Conservation (phyloP, 306 rosid species). For the apple (Malus domestica) region ASM211411v1 NC_041796.1:7537501-7538000, state of each 20-base stretch:
- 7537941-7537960: neutral
- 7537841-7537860: neutral
- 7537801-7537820: neutral
- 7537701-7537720: conserved; percentile 57
- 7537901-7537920: neutral
- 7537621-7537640: conserved; percentile 35
- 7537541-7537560: conserved; percentile 57
- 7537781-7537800: neutral
- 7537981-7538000: neutral
- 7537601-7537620: conserved; percentile 78
- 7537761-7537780: conserved; percentile 43
- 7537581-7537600: conserved; percentile 47
- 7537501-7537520: conserved; percentile 49
- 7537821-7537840: neutral
- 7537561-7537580: conserved; percentile 71
- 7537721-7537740: conserved; percentile 63
- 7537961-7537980: neutral
- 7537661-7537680: neutral
- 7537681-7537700: conserved; percentile 7
- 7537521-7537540: conserved; percentile 55
- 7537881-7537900: neutral
- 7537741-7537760: conserved; percentile 73
- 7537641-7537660: neutral
- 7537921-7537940: neutral
- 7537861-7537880: neutral